Base-by-base conservation (phyloP, 768 basidiomycete genomes). In the Cantharellus anzutake region DNA sequence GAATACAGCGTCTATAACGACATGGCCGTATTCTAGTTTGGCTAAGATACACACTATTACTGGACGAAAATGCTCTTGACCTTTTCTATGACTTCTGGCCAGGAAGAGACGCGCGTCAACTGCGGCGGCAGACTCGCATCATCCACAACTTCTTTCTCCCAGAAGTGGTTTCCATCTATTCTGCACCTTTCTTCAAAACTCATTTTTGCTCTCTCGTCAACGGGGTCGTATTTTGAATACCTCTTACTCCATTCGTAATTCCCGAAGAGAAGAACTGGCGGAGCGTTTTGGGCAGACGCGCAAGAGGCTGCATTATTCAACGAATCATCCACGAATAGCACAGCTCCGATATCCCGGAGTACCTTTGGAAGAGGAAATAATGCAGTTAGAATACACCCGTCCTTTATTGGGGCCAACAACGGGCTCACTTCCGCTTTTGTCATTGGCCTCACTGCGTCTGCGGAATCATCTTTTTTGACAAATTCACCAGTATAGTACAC, bases 251-350 rank as follows among this genome's bases (percentile, higher is more conserved):
- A 89, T 63, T 78, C 74, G 66, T 87, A 86, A 59, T 79, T 70
- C 29, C 87, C 87, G 64, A 89, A 88, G 3, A 90, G 73, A 44
- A 89, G 68, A 39, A 84, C 81, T 2, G 75, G 78, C 11, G 76
- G 77, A 1, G 78, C 75, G n/a, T 74, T 72, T 20, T 68, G 64
- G 41, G 75, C 72, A 3, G 69, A 73, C 0, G 73, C 75, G 63
- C 81, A 81, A 60, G 79, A 75, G 37, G 84, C 63, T 42, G 82
- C 83, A 68, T 89, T 88, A 69, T 89, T 86, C 48, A 82, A 66
- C 3, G 85, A 86, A 71, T 90, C 87, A 68, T 90, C 87, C 60
- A 90, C 80, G 58, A 90, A 71, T 42, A 87, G 67, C 44, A 75
- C 73, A 5, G 86, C 83, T 14, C 75, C 75, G 16, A 88, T 70